These are phyloP conservation scores for Candida tropicalis DNA, from an alignment of 1,139 yeast species.

Conservation along the genomic window DNA sequence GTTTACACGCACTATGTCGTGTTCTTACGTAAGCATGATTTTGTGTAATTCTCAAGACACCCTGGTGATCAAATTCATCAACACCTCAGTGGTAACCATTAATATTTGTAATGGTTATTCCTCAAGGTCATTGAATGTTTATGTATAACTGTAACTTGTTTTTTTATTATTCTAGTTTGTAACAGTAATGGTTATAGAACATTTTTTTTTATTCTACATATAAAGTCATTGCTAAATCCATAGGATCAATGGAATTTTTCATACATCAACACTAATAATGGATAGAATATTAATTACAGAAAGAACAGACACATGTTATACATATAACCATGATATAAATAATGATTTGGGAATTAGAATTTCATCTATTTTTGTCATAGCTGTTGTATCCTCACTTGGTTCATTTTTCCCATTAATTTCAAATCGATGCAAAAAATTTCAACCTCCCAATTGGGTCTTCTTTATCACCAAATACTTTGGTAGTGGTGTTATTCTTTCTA, in stretches of 20 bases:
- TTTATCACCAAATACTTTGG: conserved; percentile 33
- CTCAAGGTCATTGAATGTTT: too few relatives aligned
- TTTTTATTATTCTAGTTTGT: neutral
- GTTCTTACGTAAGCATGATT: too few relatives aligned
- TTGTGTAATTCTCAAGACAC: too few relatives aligned
- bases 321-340: conserved; percentile 20
- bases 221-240: neutral
- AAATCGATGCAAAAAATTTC: conserved; percentile 20
- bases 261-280: neutral
- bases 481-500: conserved; percentile 39
- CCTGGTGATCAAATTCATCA: too few relatives aligned
- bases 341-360: conserved; percentile 29
- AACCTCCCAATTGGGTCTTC: conserved; percentile 30
- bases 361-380: conserved; percentile 33
- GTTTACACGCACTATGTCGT: too few relatives aligned
- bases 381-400: conserved; percentile 34
- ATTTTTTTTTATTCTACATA: neutral
- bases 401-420: conserved; percentile 35
- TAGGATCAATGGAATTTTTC: too few relatives aligned
- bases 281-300: neutral
- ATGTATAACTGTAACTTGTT: too few relatives aligned
- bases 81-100: too few relatives aligned
- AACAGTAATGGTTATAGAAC: conserved; percentile 1
- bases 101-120: too few relatives aligned
- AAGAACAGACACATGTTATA: conserved; percentile 20